These are phyloP conservation scores for Venturia nashicola DNA, from an alignment of 2,329 filamentous ascomycete species.

Conservation along the genomic window DNA sequence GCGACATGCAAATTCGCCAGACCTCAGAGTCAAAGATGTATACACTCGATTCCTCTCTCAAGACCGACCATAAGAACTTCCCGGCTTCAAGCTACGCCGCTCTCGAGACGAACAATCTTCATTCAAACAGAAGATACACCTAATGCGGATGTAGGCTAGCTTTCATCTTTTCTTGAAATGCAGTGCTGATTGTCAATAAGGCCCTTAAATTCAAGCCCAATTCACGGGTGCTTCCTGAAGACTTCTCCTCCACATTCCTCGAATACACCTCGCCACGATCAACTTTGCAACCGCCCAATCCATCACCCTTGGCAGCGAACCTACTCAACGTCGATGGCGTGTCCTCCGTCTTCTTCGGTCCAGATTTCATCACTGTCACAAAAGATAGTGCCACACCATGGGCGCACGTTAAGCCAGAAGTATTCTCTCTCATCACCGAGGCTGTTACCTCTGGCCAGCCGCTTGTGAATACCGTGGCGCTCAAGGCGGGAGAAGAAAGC, in stretches of 20 bases:
- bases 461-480: slow-evolving; percentile 62
- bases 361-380: slow-evolving; percentile 93
- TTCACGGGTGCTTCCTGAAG: slow-evolving; percentile 66
- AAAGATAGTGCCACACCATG: slow-evolving; percentile 82
- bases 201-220: slow-evolving; percentile 93
- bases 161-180: neutral
- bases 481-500: slow-evolving; percentile 39
- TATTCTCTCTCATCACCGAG: slow-evolving; percentile 92
- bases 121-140: slow-evolving; percentile 95
- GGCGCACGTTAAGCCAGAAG: slow-evolving; percentile 89
- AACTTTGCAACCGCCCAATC: slow-evolving; percentile 77
- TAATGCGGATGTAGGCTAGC: slow-evolving; percentile 60
- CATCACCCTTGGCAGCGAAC: slow-evolving; percentile 80
- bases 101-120: slow-evolving; percentile 62
- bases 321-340: slow-evolving; percentile 91
- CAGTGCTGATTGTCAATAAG: slow-evolving; percentile 17
- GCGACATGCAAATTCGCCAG: slow-evolving; percentile 5
- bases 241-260: slow-evolving; percentile 63
- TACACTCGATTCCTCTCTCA: slow-evolving; percentile 2
- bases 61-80: neutral
- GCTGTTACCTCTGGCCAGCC: slow-evolving; percentile 71
- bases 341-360: slow-evolving; percentile 86
- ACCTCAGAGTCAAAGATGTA: neutral
- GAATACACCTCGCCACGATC: slow-evolving; percentile 86
- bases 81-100: neutral